Evolutionary conservation across 805 yeast genomes (phyloP).

Genomic region (Yarrowia divulgata): DNA sequence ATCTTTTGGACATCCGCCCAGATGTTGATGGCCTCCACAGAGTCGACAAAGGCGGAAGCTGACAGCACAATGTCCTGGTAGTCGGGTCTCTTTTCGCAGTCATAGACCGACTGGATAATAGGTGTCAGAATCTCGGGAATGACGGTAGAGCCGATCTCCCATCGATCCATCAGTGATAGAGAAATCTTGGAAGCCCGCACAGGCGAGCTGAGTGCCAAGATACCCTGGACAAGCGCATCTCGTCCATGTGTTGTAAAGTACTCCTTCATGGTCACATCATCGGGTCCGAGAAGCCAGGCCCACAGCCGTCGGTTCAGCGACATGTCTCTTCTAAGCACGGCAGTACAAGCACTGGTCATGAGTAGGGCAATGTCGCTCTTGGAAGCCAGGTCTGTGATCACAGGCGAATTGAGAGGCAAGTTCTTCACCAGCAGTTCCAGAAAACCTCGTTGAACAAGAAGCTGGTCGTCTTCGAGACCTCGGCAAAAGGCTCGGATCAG

Average conservation of each 20-base stretch:
- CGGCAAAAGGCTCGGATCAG: conserved; percentile 74
- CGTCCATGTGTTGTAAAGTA: conserved; percentile 71
- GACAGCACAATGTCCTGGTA: conserved; percentile 61
- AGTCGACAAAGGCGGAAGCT: conserved; percentile 79
- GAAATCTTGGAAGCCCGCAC: conserved; percentile 58
- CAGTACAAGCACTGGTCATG: conserved; percentile 66
- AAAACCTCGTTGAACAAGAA: conserved; percentile 85
- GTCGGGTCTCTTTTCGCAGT: conserved; percentile 34
- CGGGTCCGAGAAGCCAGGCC: conserved; percentile 93
- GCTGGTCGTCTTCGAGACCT: conserved; percentile 69
- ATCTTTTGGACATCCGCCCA: conserved; percentile 58
- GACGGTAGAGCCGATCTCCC: conserved; percentile 87
- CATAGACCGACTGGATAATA: conserved; percentile 59
- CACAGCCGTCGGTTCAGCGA: conserved; percentile 91
- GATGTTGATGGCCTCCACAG: conserved; percentile 79
- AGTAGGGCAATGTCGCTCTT: conserved; percentile 64
- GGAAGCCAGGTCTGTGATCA: conserved; percentile 58
- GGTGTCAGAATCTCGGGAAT: conserved; percentile 77
- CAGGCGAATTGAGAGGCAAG: conserved; percentile 68
- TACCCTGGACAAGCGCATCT: conserved; percentile 58
- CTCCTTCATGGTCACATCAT: conserved; percentile 55
- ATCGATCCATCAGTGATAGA: conserved; percentile 81
- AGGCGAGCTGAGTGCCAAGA: conserved; percentile 56
- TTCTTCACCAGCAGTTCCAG: conserved; percentile 78
- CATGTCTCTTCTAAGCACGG: conserved; percentile 87